Percentiles rank a stretch among this genome's conserved stretches.
phyloP scores from a whole-genome alignment of 2,329 filamentous ascomycete genomes.

The Fusarium chlamydosporum region DNA sequence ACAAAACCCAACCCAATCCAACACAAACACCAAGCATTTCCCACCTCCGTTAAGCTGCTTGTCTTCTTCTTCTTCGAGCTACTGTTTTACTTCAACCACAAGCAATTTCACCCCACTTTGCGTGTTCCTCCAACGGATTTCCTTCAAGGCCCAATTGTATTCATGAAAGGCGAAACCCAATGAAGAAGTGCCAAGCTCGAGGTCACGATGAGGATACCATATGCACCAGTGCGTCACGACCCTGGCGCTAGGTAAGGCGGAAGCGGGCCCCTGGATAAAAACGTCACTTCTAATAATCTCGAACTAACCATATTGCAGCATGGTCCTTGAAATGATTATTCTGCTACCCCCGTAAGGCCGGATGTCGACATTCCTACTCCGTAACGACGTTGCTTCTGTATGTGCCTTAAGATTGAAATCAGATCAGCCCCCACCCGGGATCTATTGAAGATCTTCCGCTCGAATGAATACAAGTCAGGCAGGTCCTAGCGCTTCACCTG shows the following conservation, averaged over 20 bases:
- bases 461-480: constrained; percentile 38
- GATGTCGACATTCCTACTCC: not conserved
- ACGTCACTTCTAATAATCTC: constrained; percentile 11
- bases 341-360: not conserved
- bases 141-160: not conserved
- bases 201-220: constrained; percentile 26
- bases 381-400: constrained; percentile 9
- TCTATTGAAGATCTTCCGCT: constrained; percentile 43
- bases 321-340: constrained; percentile 14
- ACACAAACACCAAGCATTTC: too few relatives aligned
- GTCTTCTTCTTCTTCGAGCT: constrained; percentile 8
- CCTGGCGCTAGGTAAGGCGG: constrained; percentile 25
- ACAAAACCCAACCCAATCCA: constrained; percentile 3
- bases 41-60: not conserved
- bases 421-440: constrained; percentile 36
- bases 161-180: constrained; percentile 30
- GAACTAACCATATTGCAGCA: constrained; percentile 22
- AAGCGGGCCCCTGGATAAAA: constrained; percentile 25
- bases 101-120: not conserved
- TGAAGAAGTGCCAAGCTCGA: constrained; percentile 29
- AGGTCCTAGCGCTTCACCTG: constrained; percentile 31
- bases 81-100: not conserved
- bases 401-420: constrained; percentile 32
- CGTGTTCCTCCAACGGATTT: not conserved
- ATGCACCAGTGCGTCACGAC: constrained; percentile 33